A percentile compares a stretch with the other conserved stretches of the same genome.
Conservation (phyloP, 208 protist genomes). For the Leishmania major region DNA sequence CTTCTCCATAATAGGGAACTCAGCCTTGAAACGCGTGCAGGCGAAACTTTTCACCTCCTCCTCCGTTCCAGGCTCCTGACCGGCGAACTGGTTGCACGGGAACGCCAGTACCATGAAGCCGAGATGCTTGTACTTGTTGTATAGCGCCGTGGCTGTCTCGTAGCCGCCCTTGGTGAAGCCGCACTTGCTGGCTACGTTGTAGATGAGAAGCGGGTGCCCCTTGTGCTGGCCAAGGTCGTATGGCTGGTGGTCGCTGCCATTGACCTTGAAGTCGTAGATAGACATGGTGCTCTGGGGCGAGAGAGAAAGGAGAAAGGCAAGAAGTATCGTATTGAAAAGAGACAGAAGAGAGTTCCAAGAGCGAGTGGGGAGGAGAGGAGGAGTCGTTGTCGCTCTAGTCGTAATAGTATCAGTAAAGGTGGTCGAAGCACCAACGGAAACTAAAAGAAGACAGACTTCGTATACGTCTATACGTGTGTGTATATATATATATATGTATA, state of each 20-base stretch:
- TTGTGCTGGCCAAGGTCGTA: conserved; percentile 88
- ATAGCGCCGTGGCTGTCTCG: conserved; percentile 73
- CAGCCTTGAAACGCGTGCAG: conserved; percentile 61
- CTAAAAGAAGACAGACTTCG: not conserved
- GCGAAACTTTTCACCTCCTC: conserved; percentile 78
- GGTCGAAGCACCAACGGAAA: not conserved
- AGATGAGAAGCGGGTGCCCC: conserved; percentile 90
- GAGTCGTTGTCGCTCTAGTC: too few relatives aligned
- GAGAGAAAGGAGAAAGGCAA: not conserved
- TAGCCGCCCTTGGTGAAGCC: conserved; percentile 89
- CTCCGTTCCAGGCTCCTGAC: conserved; percentile 83
- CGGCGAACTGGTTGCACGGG: conserved; percentile 92
- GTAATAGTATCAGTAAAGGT: too few relatives aligned
- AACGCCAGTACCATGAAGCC: conserved; percentile 93
- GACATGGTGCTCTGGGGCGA: conserved; percentile 33
- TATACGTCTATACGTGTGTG: too few relatives aligned
- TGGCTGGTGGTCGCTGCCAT: conserved; percentile 66
- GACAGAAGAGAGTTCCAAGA: not conserved
- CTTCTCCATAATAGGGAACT: conserved; percentile 92
- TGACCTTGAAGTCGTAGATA: conserved; percentile 86
- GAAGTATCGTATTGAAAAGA: not conserved
- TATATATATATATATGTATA: not conserved
- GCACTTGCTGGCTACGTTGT: conserved; percentile 93
- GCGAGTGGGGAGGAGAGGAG: not conserved
- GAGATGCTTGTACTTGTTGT: conserved; percentile 84